Evolutionary conservation across 1,284 basidiomycete species (phyloP), one percentile per base, ranked within the genome.

Genomic region (Cryptococcus maquisensis): DNA sequence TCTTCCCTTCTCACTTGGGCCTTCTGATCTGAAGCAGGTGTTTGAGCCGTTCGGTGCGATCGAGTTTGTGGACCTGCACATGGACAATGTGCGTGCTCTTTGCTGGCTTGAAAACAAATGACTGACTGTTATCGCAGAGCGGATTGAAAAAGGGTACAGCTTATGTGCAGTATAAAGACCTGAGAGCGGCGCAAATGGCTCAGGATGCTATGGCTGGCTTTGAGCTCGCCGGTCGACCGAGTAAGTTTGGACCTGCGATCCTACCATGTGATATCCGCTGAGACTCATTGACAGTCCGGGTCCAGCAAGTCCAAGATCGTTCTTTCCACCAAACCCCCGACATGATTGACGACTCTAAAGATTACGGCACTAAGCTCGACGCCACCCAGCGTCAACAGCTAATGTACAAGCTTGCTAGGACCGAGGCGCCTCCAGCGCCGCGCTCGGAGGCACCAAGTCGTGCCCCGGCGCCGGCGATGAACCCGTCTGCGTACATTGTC

Each of bases 191-290:
- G 18, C 88, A 90, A 73, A 94, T 94, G 85, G 95, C 95, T 16
- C 79, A 95, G 39, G 92, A 97, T 69, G 91, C 96, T 64, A 98
- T 99, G 93, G 92, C 98, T 79, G 90, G 90, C 12, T 98, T 98
- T 70, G 92, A 96, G 67, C 82, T 99, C 49, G 95, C 96, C 45
- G 96, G 93, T 45, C 84, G 95, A 57, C 87, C 86, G 53, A 75
- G 90, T 92, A 68, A 58, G 86, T 78, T 12, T 28, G 15, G 3
- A 10, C 40, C 43, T 41, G n/a, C n/a, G n/a, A n/a, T 16, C 13
- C 3, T 20, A n/a, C 38, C 32, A 16, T 23, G 15, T 8, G 28
- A 6, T 18, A 32, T 20, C 21, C 9, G 10, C 51, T 41, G 44
- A 45, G 36, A 54, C 50, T 9, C 20, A 40, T 21, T 26, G n/a